Evolutionary conservation across 2,329 filamentous ascomycete species (phyloP), one percentile per base, ranked within the genome.

Genomic region (Sporothrix brasiliensis): DNA sequence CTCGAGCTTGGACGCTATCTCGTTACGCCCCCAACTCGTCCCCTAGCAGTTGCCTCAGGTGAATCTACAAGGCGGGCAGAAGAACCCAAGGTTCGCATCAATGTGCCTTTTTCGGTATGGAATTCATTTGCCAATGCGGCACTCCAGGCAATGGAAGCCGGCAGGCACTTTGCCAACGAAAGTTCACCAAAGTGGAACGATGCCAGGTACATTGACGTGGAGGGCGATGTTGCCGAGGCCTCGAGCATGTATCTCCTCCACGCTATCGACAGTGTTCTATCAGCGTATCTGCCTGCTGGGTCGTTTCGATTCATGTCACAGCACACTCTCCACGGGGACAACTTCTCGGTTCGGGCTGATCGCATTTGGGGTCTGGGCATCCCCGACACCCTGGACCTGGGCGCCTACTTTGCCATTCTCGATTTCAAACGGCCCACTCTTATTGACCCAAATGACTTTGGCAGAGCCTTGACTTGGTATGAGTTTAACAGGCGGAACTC

Each of bases 181-280:
- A 24, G 53, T 19, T 30, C 53, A 9, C 53, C 53, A 30, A 56
- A 30, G 24, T 56, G 53, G 53, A 56, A 56, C 53, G 13, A 56
- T n/a, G 21, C 53, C 5, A 27, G 53, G 34, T 30, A 30, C 53
- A 30, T 56, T 3, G 11, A 56, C 13, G 53, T 56, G 21, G 53
- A 56, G 53, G 53, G 11, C 9, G 53, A 56, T 30, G 53, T 56
- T 34, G 53, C 53, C 24, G 53, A 56, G 21, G 53, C 53, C 10
- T 34, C 53, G 34, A 30, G 27, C 27, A 4, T 5, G 27, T 30
- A 30, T 30, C 3, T 30, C 27, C 27, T 30, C 27, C 3, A 30
- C 27, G 27, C 27, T 3, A 30, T 30, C 27, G 27, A 30, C 27
- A 2, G 27, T 30, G 27, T 30, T 5, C 27, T 30, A 30, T 2